These are phyloP conservation scores for Globisporangium cederbergense DNA, from an alignment of 352 stramenopile species.

Conservation along the genomic window DNA sequence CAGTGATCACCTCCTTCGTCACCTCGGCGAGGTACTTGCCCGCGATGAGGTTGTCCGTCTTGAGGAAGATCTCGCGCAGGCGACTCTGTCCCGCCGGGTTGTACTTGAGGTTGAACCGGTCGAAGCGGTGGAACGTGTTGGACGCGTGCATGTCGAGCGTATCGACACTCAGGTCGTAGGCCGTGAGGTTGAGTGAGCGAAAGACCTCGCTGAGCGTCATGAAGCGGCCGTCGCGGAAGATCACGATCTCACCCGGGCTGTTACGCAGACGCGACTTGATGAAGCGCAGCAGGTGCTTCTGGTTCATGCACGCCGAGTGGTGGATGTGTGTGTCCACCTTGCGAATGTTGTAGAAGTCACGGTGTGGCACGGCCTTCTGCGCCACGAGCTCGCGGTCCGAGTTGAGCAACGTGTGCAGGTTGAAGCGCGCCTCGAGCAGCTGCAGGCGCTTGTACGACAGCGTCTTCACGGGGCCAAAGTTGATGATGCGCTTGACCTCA, in stretches of 20 bases:
- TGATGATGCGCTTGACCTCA: slow-evolving; percentile 84
- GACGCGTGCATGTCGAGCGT: slow-evolving; percentile 99
- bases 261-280: slow-evolving; percentile 83
- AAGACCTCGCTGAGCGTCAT: slow-evolving; percentile 96
- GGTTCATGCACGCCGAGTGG: slow-evolving; percentile 95
- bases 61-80: slow-evolving; percentile 98
- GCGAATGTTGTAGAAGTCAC: slow-evolving; percentile 98
- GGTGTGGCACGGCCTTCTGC: slow-evolving; percentile 95
- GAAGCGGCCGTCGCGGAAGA: slow-evolving; percentile 93
- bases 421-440: slow-evolving; percentile 91
- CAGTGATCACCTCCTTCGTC: slow-evolving; percentile 92
- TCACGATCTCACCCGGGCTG: slow-evolving; percentile 91
- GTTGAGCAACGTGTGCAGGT: slow-evolving; percentile 96
- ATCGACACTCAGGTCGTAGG: slow-evolving; percentile 98
- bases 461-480: slow-evolving; percentile 85
- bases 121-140: slow-evolving; percentile 99
- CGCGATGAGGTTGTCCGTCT: slow-evolving; percentile 97
- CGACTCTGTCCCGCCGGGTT: slow-evolving; percentile 93
- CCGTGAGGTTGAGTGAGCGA: slow-evolving; percentile 90
- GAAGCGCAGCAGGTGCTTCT: slow-evolving; percentile 93
- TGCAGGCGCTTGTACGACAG: slow-evolving; percentile 86
- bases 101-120: slow-evolving; percentile 99
- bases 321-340: slow-evolving; percentile 99
- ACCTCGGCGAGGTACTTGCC: slow-evolving; percentile 95
- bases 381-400: slow-evolving; percentile 92